phyloP scores from a whole-genome alignment of 768 basidiomycete species.

The Mycena indigotica region DNA sequence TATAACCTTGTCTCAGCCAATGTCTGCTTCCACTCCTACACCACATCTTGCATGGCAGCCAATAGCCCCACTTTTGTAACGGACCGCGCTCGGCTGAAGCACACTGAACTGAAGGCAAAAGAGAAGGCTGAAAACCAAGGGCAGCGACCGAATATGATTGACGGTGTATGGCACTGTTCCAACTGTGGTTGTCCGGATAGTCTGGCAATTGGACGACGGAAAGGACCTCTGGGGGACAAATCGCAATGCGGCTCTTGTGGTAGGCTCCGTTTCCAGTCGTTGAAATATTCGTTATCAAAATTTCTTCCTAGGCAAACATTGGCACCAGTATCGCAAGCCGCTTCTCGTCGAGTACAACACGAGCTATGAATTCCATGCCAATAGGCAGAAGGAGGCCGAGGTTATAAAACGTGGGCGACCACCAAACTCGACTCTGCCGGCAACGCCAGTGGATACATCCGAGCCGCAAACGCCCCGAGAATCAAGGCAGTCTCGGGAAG shows the following conservation, averaged over 20 bases:
- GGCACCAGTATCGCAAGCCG: constrained; percentile 83
- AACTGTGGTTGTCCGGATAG: constrained; percentile 91
- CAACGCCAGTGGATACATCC: constrained; percentile 42
- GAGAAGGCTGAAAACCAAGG: constrained; percentile 82
- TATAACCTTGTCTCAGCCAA: too few species aligned
- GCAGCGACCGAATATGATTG: constrained; percentile 77
- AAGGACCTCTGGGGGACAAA: constrained; percentile 88
- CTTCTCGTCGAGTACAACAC: constrained; percentile 80
- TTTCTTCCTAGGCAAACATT: constrained; percentile 71
- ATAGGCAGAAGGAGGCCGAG: constrained; percentile 59
- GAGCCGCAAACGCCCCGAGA: constrained; percentile 58
- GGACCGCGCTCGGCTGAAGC: too few species aligned
- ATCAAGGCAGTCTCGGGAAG: constrained; percentile 45
- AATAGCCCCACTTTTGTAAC: too few species aligned
- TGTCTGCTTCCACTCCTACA: too few species aligned
- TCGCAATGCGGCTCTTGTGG: constrained; percentile 92
- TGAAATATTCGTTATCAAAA: constrained; percentile 8
- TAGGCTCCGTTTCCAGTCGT: constrained; percentile 41
- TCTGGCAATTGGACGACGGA: constrained; percentile 82
- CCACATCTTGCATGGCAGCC: too few species aligned
- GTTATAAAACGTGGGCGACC: constrained; percentile 55
- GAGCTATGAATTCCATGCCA: constrained; percentile 66
- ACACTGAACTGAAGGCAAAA: constrained; percentile 80
- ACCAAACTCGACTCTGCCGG: constrained; percentile 41
- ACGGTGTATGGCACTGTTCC: constrained; percentile 93